These are phyloP conservation scores for Magnaporthiopsis rhizophila DNA, from an alignment of 2,329 filamentous ascomycete genomes.

Conservation along the genomic window DNA sequence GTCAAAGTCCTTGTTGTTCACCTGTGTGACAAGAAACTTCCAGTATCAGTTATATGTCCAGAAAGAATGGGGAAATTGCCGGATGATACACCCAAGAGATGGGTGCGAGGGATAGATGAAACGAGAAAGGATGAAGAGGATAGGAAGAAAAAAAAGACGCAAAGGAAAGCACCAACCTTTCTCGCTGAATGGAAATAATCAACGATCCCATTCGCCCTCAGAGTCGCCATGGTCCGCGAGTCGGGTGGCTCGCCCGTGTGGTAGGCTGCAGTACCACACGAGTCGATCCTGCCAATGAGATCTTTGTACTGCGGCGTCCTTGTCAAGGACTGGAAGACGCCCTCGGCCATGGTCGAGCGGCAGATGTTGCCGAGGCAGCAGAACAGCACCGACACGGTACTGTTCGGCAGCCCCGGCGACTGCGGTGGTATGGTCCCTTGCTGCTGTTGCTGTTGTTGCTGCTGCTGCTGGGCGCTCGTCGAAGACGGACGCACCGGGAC, in stretches of 20 bases:
- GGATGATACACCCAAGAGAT: too few relatives aligned
- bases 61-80: too few relatives aligned
- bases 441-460: not conserved
- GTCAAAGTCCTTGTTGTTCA: slow-evolving; percentile 54
- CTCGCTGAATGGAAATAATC: slow-evolving; percentile 72
- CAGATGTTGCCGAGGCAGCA: slow-evolving; percentile 98
- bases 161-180: slow-evolving; percentile 41
- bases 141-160: not conserved
- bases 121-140: too few relatives aligned
- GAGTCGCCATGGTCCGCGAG: slow-evolving; percentile 71
- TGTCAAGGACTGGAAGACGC: slow-evolving; percentile 70
- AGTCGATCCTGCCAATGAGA: slow-evolving; percentile 65
- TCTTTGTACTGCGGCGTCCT: slow-evolving; percentile 51
- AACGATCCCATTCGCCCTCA: slow-evolving; percentile 65
- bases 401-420: slow-evolving; percentile 18
- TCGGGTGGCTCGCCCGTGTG: slow-evolving; percentile 74
- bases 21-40: not conserved
- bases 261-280: slow-evolving; percentile 84
- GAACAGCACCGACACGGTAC: slow-evolving; percentile 69
- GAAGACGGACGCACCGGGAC: not conserved
- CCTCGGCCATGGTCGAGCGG: slow-evolving; percentile 90
- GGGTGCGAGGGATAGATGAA: not conserved
- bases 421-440: not conserved
- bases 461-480: not conserved
- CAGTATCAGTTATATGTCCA: not conserved